Percentiles rank a stretch among this genome's conserved stretches.
Conservation (phyloP, 2,329 filamentous ascomycete species). For the Catunica adiposa region DNA sequence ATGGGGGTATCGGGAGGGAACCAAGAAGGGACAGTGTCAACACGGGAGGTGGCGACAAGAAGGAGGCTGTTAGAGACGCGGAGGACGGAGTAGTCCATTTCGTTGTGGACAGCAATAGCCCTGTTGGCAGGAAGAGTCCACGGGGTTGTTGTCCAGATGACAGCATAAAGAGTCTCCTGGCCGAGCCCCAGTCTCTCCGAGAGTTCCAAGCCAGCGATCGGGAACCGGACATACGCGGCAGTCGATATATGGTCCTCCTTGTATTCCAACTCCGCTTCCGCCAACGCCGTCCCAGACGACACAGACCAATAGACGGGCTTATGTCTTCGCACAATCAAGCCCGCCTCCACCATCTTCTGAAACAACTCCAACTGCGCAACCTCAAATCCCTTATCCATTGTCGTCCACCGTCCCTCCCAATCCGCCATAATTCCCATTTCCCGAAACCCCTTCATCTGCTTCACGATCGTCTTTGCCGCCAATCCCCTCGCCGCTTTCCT, state of each 20-base stretch:
- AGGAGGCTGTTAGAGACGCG: conserved; percentile 40
- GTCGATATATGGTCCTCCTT: conserved; percentile 55
- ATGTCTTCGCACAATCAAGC: conserved; percentile 59
- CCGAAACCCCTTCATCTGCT: conserved; percentile 58
- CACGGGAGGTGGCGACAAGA: conserved; percentile 53
- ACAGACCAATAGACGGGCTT: conserved; percentile 82
- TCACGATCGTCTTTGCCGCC: conserved; percentile 49
- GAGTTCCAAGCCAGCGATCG: conserved; percentile 32
- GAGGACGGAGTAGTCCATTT: conserved; percentile 58
- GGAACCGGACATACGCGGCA: conserved; percentile 68
- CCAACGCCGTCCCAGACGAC: conserved; percentile 60
- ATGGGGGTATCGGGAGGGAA: conserved; percentile 30
- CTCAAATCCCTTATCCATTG: conserved; percentile 63
- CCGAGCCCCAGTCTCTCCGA: conserved; percentile 14
- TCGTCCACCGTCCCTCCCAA: conserved; percentile 61
- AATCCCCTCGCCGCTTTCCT: conserved; percentile 47
- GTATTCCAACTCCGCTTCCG: conserved; percentile 75
- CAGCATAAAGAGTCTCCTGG: conserved; percentile 45
- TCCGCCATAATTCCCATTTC: conserved; percentile 66
- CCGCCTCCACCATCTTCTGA: conserved; percentile 54
- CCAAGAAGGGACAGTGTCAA: conserved; percentile 39
- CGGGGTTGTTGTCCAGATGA: conserved; percentile 97
- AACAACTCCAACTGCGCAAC: conserved; percentile 60
- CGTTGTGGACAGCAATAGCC: conserved; percentile 65
- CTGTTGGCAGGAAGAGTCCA: conserved; percentile 93